phyloP scores from a whole-genome alignment of 768 basidiomycete species.

The Crucibulum laeve region DNA sequence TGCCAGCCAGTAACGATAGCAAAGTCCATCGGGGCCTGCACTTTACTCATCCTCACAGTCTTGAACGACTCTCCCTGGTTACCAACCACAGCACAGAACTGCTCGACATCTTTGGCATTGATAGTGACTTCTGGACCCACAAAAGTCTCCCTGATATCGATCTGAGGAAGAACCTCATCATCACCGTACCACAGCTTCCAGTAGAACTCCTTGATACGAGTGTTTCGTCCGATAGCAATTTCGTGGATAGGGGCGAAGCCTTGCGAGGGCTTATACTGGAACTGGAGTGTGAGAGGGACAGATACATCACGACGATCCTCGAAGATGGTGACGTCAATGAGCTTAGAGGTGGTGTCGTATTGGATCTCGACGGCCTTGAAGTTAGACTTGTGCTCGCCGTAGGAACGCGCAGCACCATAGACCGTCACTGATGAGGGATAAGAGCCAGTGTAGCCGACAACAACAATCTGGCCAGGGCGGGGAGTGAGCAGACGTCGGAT shows the following conservation, averaged over 20 bases:
- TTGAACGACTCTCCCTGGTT: constrained; percentile 93
- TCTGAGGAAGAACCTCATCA: constrained; percentile 67
- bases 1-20: constrained; percentile 99
- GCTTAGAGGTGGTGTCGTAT: constrained; percentile 45
- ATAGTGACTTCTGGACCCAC: constrained; percentile 84
- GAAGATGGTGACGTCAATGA: constrained; percentile 70
- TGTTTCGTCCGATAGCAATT: constrained; percentile 75
- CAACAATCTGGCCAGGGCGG: constrained; percentile 72
- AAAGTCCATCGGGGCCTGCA: constrained; percentile 97
- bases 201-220: constrained; percentile 94
- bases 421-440: constrained; percentile 55
- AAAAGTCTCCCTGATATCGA: constrained; percentile 80
- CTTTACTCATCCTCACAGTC: constrained; percentile 57
- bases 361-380: constrained; percentile 84
- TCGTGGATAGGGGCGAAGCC: constrained; percentile 95
- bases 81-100: constrained; percentile 90
- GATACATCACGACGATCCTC: constrained; percentile 78
- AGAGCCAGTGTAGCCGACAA: constrained; percentile 46
- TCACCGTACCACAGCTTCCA: constrained; percentile 99
- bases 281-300: constrained; percentile 79
- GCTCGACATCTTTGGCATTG: constrained; percentile 70
- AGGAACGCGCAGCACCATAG: constrained; percentile 78
- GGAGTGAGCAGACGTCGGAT: constrained; percentile 84
- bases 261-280: constrained; percentile 82
- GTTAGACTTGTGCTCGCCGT: constrained; percentile 60